Percentiles rank a stretch among this genome's conserved stretches.
Conservation (phyloP, 2,329 filamentous ascomycete species). For the Aulographum hederae region DNA sequence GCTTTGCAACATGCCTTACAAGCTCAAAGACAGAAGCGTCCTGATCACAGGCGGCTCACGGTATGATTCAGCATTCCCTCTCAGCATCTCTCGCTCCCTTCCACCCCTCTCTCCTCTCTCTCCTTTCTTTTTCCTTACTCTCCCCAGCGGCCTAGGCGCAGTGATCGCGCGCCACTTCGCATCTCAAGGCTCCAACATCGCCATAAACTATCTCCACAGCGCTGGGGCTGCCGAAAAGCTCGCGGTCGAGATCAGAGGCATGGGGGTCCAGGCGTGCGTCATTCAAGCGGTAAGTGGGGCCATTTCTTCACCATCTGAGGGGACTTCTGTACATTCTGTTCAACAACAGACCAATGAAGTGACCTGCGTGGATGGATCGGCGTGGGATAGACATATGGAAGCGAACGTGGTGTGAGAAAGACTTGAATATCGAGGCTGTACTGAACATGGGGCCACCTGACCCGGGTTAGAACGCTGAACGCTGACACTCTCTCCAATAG, state of each 20-base stretch:
- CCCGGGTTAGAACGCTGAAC: too few relatives aligned
- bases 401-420: background rate
- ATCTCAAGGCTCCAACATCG: slow-evolving; percentile 46
- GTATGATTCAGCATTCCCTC: slow-evolving; percentile 23
- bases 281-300: slow-evolving; percentile 46
- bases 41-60: slow-evolving; percentile 46
- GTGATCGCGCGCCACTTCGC: slow-evolving; percentile 50
- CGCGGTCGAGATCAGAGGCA: slow-evolving; percentile 32
- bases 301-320: too few relatives aligned
- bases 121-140: too few relatives aligned
- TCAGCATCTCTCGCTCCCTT: too few relatives aligned
- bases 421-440: background rate
- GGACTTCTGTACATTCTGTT: too few relatives aligned
- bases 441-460: background rate
- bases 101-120: too few relatives aligned
- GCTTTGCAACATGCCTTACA: slow-evolving; percentile 54
- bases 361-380: too few relatives aligned
- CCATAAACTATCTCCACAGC: slow-evolving; percentile 55
- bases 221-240: slow-evolving; percentile 40
- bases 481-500: too few relatives aligned
- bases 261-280: slow-evolving; percentile 30
- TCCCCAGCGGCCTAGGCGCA: slow-evolving; percentile 49
- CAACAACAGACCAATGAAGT: slow-evolving; percentile 3
- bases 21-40: slow-evolving; percentile 41
- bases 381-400: too few relatives aligned